Evolutionary conservation across 2,329 filamentous ascomycete species (phyloP).

Genomic region (Fusarium sacchari): DNA sequence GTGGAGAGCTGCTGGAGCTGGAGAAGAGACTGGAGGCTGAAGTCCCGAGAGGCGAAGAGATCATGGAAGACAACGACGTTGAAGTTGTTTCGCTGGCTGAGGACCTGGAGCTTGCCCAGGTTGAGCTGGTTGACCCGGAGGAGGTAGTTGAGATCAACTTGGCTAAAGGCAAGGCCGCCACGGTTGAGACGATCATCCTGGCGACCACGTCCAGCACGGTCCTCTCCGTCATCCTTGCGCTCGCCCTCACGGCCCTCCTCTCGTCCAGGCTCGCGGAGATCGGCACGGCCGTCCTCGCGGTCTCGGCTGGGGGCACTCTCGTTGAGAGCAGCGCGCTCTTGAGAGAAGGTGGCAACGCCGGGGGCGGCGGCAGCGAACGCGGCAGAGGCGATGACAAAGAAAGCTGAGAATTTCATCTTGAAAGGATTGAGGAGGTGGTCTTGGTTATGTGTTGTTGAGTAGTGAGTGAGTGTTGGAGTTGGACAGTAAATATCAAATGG

Average conservation of each 20-base stretch:
- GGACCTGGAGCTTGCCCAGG: conserved; percentile 54
- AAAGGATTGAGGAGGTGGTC: conserved; percentile 14
- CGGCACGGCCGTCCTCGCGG: conserved; percentile 1
- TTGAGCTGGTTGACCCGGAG: conserved; percentile 59
- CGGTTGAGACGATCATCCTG: conserved; percentile 31
- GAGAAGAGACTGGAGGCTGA: conserved; percentile 54
- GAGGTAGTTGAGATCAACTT: conserved; percentile 57
- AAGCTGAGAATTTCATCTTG: conserved; percentile 61
- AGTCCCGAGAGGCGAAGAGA: conserved; percentile 53
- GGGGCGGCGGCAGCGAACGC: conserved; percentile 58
- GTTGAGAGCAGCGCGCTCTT: conserved; percentile 14
- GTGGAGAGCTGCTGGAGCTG: conserved; percentile 55
- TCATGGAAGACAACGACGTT: conserved; percentile 55
- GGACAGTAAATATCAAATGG: conserved; percentile 14
- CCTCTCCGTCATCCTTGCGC: background rate
- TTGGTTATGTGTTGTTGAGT: background rate
- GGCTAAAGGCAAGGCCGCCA: conserved; percentile 54
- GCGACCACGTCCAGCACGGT: conserved; percentile 44
- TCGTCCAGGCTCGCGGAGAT: background rate
- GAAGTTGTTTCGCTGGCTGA: conserved; percentile 56
- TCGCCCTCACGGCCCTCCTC: background rate
- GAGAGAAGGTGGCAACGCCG: conserved; percentile 45
- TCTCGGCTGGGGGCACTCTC: conserved; percentile 9
- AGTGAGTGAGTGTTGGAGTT: conserved; percentile 2
- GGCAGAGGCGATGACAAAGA: conserved; percentile 58